These are phyloP conservation scores for Fusarium tuaranense DNA, from an alignment of 2,329 filamentous ascomycete genomes.

Conservation along the genomic window DNA sequence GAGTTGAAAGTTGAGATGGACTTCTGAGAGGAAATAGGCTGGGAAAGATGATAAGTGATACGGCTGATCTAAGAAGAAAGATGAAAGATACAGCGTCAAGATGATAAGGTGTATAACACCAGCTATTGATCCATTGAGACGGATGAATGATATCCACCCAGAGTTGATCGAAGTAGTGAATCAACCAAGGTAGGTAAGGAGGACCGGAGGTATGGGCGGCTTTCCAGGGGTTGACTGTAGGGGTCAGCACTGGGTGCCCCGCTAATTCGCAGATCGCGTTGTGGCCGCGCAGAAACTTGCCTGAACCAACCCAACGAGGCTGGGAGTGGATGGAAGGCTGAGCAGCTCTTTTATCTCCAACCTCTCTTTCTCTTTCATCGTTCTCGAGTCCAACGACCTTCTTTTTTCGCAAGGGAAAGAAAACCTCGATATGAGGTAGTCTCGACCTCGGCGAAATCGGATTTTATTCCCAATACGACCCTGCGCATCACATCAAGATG, in stretches of 20 bases:
- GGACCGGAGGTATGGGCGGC: background rate
- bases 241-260: slow-evolving; percentile 3
- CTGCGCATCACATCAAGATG: slow-evolving; percentile 44
- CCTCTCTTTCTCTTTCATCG: background rate
- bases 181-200: background rate
- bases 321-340: slow-evolving; percentile 40
- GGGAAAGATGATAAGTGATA: background rate
- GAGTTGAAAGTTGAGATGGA: background rate
- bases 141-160: background rate
- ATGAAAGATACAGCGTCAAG: background rate
- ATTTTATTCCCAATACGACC: slow-evolving; percentile 12
- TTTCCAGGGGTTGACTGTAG: background rate
- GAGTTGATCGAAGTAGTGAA: background rate
- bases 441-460: slow-evolving; percentile 20
- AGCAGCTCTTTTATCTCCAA: slow-evolving; percentile 16
- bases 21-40: background rate
- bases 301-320: slow-evolving; percentile 28
- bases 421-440: slow-evolving; percentile 40
- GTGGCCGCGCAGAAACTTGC: slow-evolving; percentile 14
- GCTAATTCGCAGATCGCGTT: background rate
- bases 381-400: background rate
- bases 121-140: background rate
- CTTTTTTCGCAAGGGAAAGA: background rate
- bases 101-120: background rate
- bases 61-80: background rate